Conservation (phyloP, 2,329 filamentous ascomycete species). For the Ceratocystis ficicola region DNA sequence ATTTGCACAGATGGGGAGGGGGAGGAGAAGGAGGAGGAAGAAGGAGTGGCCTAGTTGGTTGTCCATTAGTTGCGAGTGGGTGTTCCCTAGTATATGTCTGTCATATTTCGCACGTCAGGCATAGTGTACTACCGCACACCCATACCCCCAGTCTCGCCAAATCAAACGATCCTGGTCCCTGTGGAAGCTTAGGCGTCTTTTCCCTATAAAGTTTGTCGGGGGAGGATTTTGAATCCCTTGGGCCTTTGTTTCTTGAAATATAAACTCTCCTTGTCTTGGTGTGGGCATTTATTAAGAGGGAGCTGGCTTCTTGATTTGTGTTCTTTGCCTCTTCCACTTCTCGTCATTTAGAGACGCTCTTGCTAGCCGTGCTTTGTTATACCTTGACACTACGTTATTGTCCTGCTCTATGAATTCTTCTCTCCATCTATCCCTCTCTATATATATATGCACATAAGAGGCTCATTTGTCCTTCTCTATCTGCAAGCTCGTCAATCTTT, state of each 20-base stretch:
- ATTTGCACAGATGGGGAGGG: not conserved
- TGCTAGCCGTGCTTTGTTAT: too few species aligned
- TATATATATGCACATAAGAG: not conserved
- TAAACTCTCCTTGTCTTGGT: slow-evolving; percentile 6
- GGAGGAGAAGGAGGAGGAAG: not conserved
- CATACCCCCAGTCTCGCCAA: not conserved
- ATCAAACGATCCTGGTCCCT: slow-evolving; percentile 6
- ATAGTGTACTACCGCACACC: not conserved
- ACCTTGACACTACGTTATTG: too few species aligned
- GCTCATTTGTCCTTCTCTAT: not conserved
- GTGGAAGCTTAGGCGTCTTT: not conserved
- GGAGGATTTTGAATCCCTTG: not conserved
- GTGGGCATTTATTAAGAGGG: not conserved
- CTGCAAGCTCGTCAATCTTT: not conserved
- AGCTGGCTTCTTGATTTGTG: not conserved
- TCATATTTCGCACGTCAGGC: not conserved
- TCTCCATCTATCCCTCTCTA: not conserved
- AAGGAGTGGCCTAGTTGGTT: not conserved
- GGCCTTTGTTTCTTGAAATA: slow-evolving; percentile 12
- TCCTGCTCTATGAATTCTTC: not conserved
- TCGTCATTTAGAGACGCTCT: not conserved
- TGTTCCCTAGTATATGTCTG: not conserved
- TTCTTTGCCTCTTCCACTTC: not conserved
- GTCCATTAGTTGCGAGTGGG: not conserved
- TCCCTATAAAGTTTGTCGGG: slow-evolving; percentile 8